Base-by-base conservation (phyloP, 2,329 filamentous ascomycete genomes). In the Talaromyces amestolkiae region DNA sequence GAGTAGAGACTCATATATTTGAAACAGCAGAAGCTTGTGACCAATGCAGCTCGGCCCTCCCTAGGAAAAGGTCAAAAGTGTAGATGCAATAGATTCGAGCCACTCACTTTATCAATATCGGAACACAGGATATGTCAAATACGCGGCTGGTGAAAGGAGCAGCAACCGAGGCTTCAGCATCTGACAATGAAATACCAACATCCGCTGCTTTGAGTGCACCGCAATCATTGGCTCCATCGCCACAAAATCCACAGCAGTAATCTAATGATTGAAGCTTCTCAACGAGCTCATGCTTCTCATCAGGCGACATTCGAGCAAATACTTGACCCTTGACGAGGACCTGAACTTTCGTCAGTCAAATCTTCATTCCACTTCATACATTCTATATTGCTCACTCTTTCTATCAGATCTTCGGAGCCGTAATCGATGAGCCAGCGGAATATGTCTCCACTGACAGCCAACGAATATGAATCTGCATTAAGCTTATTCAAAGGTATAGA, bases 1-100 rank as follows among this genome's bases (percentile, higher is more conserved):
- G 93, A 98, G 82, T 99, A 99, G 69, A 99, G 80, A 72, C 91
- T 96, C 96, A 99, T 99, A 80, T 96, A 99, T 82, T 98, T 99
- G 85, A 99, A 99, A 81, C 95, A 99, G 81, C 92, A 96, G 81
- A 99, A 99, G 78, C 93, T 97, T 13, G 95, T 99, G n/a, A 98
- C 93, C 39, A 99, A 85, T 39, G 96, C 92, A 22, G 94, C 94
- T 68, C 96, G 89, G 22, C 95, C 95, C 82, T 99, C 95, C 70
- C 93, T 89, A 78, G 69, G 59, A 45, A 41, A 24, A 31, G 6
- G 73, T 70, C 76, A 67, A 49, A 62, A 7, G 41, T 11, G 41
- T 24, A 33, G 15, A 24, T 7, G 27, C 17, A 37, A 51, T 58
- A 51, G 15, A 19, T 58, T 31, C 7, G 45, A 27, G 51, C 60